These are phyloP conservation scores for Chimonanthus praecox DNA, from an alignment of 164 flowering plant species.

Conservation along the genomic window DNA sequence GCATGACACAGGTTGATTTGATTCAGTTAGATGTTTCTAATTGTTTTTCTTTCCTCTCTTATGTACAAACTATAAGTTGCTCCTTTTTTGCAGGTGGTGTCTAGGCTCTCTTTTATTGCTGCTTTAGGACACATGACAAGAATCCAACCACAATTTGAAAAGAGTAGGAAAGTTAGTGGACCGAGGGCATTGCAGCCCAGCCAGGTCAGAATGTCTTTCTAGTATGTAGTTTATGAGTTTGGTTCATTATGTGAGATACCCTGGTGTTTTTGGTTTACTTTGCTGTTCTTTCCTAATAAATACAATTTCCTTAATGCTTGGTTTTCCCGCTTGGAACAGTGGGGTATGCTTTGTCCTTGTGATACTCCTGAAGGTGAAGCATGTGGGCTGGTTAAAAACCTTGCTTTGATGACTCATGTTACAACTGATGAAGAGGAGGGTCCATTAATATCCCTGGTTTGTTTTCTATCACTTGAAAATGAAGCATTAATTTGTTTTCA, in stretches of 20 bases:
- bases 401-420: conserved; percentile 96
- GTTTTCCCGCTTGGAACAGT: conserved; percentile 34
- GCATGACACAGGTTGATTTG: conserved; percentile 77
- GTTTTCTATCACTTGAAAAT: conserved; percentile 3
- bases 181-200: conserved; percentile 99
- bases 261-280: neutral
- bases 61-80: neutral
- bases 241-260: neutral
- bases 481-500: neutral
- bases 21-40: neutral
- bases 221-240: neutral
- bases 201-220: conserved; percentile 48
- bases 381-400: conserved; percentile 92
- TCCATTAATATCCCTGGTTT: conserved; percentile 72
- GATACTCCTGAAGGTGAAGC: conserved; percentile 99
- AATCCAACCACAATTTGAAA: conserved; percentile 87
- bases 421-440: conserved; percentile 92
- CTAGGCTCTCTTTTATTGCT: conserved; percentile 80
- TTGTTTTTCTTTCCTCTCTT: neutral
- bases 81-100: conserved; percentile 44
- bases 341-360: conserved; percentile 99
- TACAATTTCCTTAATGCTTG: neutral
- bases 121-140: conserved; percentile 79
- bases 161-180: conserved; percentile 97
- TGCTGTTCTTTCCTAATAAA: neutral